Evolutionary conservation across 495 filamentous ascomycete genomes (phyloP).

Genomic region (Tricharina praecox): DNA sequence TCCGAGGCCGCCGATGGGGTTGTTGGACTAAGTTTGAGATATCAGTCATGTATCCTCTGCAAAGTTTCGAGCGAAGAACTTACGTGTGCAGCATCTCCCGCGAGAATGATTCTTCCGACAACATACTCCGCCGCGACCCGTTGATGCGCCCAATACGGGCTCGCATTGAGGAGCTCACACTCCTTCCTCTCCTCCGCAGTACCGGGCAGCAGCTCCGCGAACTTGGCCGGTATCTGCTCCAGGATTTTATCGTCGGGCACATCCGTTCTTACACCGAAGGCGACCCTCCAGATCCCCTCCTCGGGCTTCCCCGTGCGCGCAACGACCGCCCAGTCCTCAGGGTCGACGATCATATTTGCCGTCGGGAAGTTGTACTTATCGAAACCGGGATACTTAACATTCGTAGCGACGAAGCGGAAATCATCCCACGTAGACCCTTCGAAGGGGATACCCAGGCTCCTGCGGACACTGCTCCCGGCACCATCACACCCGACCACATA

Average conservation of each 20-base stretch:
- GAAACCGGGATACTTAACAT: conserved; percentile 21
- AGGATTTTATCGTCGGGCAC: too few relatives aligned
- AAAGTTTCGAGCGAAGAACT: neutral
- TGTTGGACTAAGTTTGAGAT: neutral
- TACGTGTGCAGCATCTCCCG: conserved; percentile 2
- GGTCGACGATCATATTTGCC: conserved; percentile 16
- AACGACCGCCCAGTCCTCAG: conserved; percentile 21
- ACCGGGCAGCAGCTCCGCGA: too few relatives aligned
- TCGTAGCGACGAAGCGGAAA: conserved; percentile 15
- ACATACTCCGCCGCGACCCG: neutral
- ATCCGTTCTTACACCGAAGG: neutral
- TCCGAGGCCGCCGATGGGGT: conserved; percentile 4
- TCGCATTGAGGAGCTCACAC: neutral
- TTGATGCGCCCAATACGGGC: conserved; percentile 1
- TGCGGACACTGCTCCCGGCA: conserved; percentile 11
- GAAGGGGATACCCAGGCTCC: conserved; percentile 14
- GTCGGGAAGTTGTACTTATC: conserved; percentile 14
- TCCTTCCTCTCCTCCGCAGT: too few relatives aligned
- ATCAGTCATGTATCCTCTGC: neutral
- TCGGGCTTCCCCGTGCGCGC: conserved; percentile 12
- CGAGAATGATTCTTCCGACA: neutral
- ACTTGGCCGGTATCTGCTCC: too few relatives aligned
- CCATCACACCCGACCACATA: conserved; percentile 12
- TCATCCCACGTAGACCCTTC: conserved; percentile 22
- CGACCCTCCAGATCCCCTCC: conserved; percentile 4